Evolutionary conservation across 208 protist genomes (phyloP), one percentile per base, ranked within the genome.

Genomic region (Wallacemonas collosoma): DNA sequence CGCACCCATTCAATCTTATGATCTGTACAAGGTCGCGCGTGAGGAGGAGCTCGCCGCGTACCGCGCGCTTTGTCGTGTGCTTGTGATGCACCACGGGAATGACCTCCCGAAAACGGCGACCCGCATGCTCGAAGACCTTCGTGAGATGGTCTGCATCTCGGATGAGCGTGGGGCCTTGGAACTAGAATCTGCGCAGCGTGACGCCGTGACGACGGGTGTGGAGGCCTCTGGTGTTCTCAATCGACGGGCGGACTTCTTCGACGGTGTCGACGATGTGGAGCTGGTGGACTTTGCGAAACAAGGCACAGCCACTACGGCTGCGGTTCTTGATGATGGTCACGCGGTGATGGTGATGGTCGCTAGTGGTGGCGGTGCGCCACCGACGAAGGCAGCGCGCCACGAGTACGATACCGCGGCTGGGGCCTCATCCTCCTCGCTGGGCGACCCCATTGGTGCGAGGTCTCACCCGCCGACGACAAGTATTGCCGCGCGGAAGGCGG

Each of bases 251-350:
- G 79, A 91, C 55, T 96, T 94, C 76, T 93, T 87, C 56, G 91
- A 96, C 66, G 91, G 91, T 8, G 89, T 93, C n/a, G 81, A 86
- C n/a, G 91, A 96, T 68, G 77, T 94, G 50, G 54, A 77, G 17
- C 67, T 93, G 17, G 60, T 65, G 38, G 40, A 65, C 12, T 65
- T 65, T 35, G 60, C 60, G 14, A 66, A 75, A 7, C n/a, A 64
- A 38, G 80, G 72, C 40, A 64, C 62, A 41, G 76, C 71, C 6
- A 26, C 26, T 26, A 26, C 26, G 14, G 77, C 48, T n/a, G 36
- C 41, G 9, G 76, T 77, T 7, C 68, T 65, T 9, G 88, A 92
- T 62, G 90, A 95, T 47, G 73, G 77, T 40, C 48, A 62, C 48
- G 58, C 72, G 36, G 45, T 87, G 47, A 74, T 69, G 0, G 43